Evolutionary conservation across 768 basidiomycete species (phyloP).

Genomic region (Termitomyces sp.): DNA sequence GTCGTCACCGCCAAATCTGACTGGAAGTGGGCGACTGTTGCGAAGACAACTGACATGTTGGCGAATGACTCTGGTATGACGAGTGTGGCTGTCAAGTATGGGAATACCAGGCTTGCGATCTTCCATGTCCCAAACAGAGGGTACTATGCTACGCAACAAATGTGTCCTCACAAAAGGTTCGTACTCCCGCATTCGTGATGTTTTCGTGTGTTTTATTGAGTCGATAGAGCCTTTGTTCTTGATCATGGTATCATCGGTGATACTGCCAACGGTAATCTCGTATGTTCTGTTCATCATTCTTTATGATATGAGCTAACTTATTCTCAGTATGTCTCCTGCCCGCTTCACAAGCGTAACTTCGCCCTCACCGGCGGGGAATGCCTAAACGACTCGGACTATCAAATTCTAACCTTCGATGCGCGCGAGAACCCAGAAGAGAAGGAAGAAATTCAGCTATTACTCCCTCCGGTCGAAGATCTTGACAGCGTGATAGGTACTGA

Average conservation of each 20-base stretch:
- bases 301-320: constrained; percentile 9
- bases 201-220: not conserved
- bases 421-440: constrained; percentile 31
- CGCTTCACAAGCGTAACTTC: constrained; percentile 67
- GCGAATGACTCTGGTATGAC: constrained; percentile 43
- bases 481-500: constrained; percentile 59
- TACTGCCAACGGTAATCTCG: constrained; percentile 44
- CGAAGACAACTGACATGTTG: constrained; percentile 41
- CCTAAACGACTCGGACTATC: constrained; percentile 53
- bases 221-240: constrained; percentile 56
- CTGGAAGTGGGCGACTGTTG: constrained; percentile 58
- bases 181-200: not conserved
- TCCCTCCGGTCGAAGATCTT: constrained; percentile 50
- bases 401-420: constrained; percentile 58
- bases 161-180: constrained; percentile 38
- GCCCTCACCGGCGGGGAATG: constrained; percentile 51
- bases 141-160: constrained; percentile 66
- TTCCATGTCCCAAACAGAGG: constrained; percentile 57
- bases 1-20: constrained; percentile 27
- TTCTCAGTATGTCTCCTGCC: constrained; percentile 29
- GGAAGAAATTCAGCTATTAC: constrained; percentile 37
- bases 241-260: constrained; percentile 69
- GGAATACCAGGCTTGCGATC: constrained; percentile 63
- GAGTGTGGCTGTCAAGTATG: constrained; percentile 51
- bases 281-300: constrained; percentile 15